Percentiles rank a stretch among this genome's conserved stretches.
Evolutionary conservation across 148 eudicot genomes (phyloP).

Genomic region (Euryodendron excelsum): DNA sequence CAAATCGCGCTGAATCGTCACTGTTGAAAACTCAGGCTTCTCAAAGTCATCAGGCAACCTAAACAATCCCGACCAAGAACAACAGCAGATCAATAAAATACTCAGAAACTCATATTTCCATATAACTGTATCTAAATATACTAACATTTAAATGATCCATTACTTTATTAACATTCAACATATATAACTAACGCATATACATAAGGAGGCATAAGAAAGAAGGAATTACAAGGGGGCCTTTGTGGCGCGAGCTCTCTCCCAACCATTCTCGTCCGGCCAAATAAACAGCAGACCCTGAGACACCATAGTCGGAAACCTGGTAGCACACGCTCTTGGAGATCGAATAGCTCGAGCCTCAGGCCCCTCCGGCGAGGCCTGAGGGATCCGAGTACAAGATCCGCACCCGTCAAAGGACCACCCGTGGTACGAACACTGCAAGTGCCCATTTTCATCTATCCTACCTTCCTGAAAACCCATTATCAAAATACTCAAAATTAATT

Average conservation of each 20-base stretch:
- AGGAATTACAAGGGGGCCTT: conserved; percentile 65
- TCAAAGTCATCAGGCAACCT: conserved; percentile 98
- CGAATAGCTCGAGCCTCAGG: conserved; percentile 83
- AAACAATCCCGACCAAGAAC: conserved; percentile 19
- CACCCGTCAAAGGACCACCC: conserved; percentile 94
- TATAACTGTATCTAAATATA: background rate
- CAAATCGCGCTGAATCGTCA: conserved; percentile 92
- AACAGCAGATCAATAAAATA: conserved; percentile 18
- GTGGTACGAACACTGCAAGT: conserved; percentile 94
- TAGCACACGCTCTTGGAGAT: conserved; percentile 82
- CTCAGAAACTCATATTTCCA: background rate
- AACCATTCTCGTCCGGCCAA: conserved; percentile 98
- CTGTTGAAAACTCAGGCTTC: conserved; percentile 89
- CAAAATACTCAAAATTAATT: conserved; percentile 6
- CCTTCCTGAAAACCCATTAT: conserved; percentile 60
- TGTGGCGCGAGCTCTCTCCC: conserved; percentile 76
- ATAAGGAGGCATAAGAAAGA: background rate
- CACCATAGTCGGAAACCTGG: conserved; percentile 81
- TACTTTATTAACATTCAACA: background rate
- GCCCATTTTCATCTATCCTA: conserved; percentile 92
- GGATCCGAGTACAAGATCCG: conserved; percentile 84
- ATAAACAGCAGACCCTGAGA: conserved; percentile 97
- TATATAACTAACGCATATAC: conserved; percentile 5
- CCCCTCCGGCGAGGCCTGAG: conserved; percentile 78
- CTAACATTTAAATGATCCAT: background rate